Evolutionary conservation across 495 filamentous ascomycete genomes (phyloP).

Genomic region (Penicillium silybi): DNA sequence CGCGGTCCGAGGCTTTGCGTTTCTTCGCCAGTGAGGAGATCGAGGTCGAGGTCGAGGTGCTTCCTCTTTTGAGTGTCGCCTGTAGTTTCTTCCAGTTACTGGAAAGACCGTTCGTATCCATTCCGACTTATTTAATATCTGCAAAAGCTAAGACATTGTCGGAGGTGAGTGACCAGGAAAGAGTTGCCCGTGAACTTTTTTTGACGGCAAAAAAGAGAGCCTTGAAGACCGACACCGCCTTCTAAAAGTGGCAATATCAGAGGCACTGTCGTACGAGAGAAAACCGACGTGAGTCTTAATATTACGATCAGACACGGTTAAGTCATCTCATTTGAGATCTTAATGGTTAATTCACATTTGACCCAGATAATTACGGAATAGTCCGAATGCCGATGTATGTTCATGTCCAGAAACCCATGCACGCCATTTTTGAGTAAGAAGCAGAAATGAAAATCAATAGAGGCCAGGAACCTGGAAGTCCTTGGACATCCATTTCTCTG

Average conservation of each 20-base stretch:
- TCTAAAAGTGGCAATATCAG: background rate
- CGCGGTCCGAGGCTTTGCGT: slow-evolving; percentile 37
- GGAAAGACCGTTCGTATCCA: slow-evolving; percentile 47
- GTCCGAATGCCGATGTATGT: slow-evolving; percentile 21
- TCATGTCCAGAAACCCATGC: slow-evolving; percentile 29
- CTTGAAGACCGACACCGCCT: slow-evolving; percentile 6
- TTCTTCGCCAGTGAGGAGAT: slow-evolving; percentile 14
- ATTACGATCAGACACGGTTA: background rate
- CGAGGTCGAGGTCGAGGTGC: slow-evolving; percentile 15
- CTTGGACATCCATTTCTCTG: slow-evolving; percentile 96
- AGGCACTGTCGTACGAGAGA: background rate
- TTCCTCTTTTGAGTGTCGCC: slow-evolving; percentile 55
- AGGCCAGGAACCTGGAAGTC: slow-evolving; percentile 67
- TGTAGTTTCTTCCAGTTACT: slow-evolving; percentile 76
- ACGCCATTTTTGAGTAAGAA: slow-evolving; percentile 24
- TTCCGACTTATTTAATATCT: slow-evolving; percentile 21
- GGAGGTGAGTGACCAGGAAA: background rate
- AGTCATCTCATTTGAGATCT: background rate
- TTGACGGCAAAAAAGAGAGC: slow-evolving; percentile 16
- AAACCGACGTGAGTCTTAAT: background rate
- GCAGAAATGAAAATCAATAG: slow-evolving; percentile 21
- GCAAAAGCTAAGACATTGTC: slow-evolving; percentile 4
- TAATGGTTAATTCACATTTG: background rate
- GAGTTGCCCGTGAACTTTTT: slow-evolving; percentile 8
- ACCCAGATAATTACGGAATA: slow-evolving; percentile 2